Evolutionary conservation across 805 yeast species (phyloP), one percentile per base, ranked within the genome.

Genomic region (Candida sanyiensis): DNA sequence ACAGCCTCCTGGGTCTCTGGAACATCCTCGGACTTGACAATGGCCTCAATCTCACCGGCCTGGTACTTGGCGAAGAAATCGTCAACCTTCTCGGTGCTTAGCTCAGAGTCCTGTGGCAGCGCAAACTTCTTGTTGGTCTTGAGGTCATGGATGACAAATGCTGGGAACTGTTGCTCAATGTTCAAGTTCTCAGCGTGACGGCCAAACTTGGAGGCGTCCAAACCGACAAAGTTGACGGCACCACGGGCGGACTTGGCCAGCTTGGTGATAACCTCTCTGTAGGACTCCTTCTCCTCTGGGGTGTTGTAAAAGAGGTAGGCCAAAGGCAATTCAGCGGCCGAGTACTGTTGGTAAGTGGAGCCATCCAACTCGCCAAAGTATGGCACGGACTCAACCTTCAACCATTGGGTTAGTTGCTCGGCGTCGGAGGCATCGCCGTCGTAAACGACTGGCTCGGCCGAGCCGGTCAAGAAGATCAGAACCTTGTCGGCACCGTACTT

Each of bases 361-460:
- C 93, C 88, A 55, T 77, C 79, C 48, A 90, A 77, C 64, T 89
- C 96, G 56, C 95, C 96, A 52, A 89, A 81, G 54, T 75, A 70
- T 41, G 97, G 96, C 59, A 83, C 73, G 35, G 81, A 63, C 67
- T 88, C 93, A 49, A 64, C 61, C 39, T 64, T 61, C 27, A 61
- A 47, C 57, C 65, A 65, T 13, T 50, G 50, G 13, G 47, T 40
- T 13, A 64, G 40, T 13, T 48, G 35, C 17, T 55, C 56, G 13
- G 46, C 35, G 13, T 49, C 40, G 25, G 40, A 36, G 22, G 56
- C 58, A 27, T 48, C 47, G 22, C 59, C 64, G 18, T 51, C 42
- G 45, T 50, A 62, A 19, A 46, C 50, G 23, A 59, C 52, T 37
- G 66, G 63, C 24, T 58, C 61, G 6, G 45, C 51, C 17, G 51